Conservation (phyloP, 140 eudicot species). For the Ambrosia hybrid region DNA sequence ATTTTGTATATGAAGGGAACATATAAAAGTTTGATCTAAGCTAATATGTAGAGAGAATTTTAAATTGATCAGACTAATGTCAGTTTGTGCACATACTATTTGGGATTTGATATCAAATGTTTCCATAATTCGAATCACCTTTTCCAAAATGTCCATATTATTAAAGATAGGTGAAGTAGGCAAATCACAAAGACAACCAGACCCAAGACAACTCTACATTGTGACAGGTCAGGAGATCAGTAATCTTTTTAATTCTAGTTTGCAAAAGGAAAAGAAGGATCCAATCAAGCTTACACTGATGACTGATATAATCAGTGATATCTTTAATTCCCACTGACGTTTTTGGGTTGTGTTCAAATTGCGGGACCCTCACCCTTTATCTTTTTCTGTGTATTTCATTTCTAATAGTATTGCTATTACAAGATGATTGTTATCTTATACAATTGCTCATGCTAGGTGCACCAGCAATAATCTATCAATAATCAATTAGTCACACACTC, state of each 20-base stretch:
- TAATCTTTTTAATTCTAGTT: not conserved
- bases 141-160: too few relatives aligned
- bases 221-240: conserved; percentile 3
- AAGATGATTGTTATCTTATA: not conserved
- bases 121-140: not conserved
- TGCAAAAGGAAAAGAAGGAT: conserved; percentile 1
- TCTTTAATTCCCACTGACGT: not conserved
- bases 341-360: not conserved
- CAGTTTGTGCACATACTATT: not conserved
- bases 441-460: conserved; percentile 15
- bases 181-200: too few relatives aligned
- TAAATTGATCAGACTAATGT: not conserved
- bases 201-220: not conserved
- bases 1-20: not conserved
- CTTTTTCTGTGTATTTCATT: conserved; percentile 6
- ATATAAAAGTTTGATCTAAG: not conserved
- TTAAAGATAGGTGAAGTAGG: too few relatives aligned
- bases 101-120: not conserved
- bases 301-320: not conserved
- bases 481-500: not conserved
- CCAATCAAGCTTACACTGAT: conserved; percentile 14
- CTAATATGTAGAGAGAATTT: not conserved
- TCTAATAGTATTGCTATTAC: not conserved
- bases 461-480: conserved; percentile 10
- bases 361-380: not conserved